A percentile compares a stretch with the other conserved stretches of the same genome.
Evolutionary conservation across 1,284 basidiomycete genomes (phyloP).

Genomic region (Pseudomicrostroma phylloplanum): DNA sequence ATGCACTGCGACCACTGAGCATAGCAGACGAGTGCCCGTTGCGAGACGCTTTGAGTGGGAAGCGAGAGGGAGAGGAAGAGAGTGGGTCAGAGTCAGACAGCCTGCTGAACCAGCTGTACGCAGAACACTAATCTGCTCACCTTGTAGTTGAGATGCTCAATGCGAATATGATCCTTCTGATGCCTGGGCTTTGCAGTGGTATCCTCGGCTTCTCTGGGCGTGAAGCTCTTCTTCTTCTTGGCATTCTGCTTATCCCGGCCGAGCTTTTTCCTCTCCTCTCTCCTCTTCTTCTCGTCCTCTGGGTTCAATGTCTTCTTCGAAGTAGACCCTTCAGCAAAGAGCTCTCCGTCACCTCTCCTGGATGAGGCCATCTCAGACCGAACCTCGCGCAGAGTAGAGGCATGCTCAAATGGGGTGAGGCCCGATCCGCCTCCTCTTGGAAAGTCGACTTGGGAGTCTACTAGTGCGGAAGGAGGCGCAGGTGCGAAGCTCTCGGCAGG

Average conservation of each 20-base stretch:
- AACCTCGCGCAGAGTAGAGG: slow-evolving; percentile 75
- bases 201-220: slow-evolving; percentile 15
- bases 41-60: slow-evolving; percentile 63
- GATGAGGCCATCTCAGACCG: slow-evolving; percentile 66
- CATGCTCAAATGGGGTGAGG: slow-evolving; percentile 85
- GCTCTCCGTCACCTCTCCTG: slow-evolving; percentile 20
- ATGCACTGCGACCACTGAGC: slow-evolving; percentile 76
- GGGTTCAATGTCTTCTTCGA: slow-evolving; percentile 15
- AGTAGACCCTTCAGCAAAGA: slow-evolving; percentile 23
- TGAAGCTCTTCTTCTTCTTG: slow-evolving; percentile 44
- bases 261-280: slow-evolving; percentile 36
- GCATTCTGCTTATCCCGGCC: slow-evolving; percentile 41
- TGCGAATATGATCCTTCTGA: slow-evolving; percentile 59
- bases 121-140: slow-evolving; percentile 52
- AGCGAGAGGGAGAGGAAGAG: not conserved
- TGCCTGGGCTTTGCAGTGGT: slow-evolving; percentile 19
- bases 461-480: slow-evolving; percentile 18
- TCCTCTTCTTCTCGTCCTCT: slow-evolving; percentile 19
- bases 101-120: not conserved
- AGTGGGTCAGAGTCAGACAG: slow-evolving; percentile 7
- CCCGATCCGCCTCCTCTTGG: slow-evolving; percentile 71
- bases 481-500: not conserved
- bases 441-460: slow-evolving; percentile 71
- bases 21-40: slow-evolving; percentile 78
- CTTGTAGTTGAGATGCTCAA: slow-evolving; percentile 93